phyloP scores from a whole-genome alignment of 2,329 filamentous ascomycete genomes.

The Colletotrichum plurivorum region DNA sequence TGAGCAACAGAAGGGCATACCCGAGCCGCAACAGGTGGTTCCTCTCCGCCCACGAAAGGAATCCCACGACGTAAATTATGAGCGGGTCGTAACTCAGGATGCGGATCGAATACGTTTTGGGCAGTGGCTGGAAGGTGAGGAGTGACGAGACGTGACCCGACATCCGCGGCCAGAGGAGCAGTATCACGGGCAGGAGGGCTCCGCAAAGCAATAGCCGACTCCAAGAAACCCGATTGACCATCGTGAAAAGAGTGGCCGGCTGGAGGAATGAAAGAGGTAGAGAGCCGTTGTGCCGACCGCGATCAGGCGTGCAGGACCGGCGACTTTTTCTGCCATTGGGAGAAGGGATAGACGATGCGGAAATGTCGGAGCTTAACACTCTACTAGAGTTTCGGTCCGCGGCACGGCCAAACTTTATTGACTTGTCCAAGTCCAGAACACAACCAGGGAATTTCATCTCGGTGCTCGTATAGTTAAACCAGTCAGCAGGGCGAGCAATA shows the following conservation, averaged over 20 bases:
- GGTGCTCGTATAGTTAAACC: too few relatives aligned
- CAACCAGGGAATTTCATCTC: too few relatives aligned
- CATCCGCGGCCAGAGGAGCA: slow-evolving; percentile 3
- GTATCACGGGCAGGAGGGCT: not conserved
- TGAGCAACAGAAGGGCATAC: not conserved
- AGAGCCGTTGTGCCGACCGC: too few relatives aligned
- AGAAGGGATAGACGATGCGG: not conserved
- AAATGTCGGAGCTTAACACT: not conserved
- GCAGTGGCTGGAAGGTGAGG: not conserved
- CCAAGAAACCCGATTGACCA: slow-evolving; percentile 1
- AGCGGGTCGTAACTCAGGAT: slow-evolving; percentile 21
- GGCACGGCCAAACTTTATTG: not conserved
- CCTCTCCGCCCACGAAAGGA: slow-evolving; percentile 21
- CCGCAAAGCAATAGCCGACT: not conserved
- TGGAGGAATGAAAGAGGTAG: not conserved
- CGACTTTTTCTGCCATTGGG: too few relatives aligned
- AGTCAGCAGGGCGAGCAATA: too few relatives aligned
- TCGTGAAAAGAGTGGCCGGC: not conserved
- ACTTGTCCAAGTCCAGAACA: not conserved
- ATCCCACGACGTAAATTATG: slow-evolving; percentile 19
- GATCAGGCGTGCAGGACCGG: not conserved
- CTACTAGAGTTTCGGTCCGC: not conserved
- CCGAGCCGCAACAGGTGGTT: not conserved
- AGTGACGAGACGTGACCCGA: not conserved
- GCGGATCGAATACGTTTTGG: slow-evolving; percentile 8